phyloP scores from a whole-genome alignment of 2,329 filamentous ascomycete genomes.

The Tympanopsis confertula region DNA sequence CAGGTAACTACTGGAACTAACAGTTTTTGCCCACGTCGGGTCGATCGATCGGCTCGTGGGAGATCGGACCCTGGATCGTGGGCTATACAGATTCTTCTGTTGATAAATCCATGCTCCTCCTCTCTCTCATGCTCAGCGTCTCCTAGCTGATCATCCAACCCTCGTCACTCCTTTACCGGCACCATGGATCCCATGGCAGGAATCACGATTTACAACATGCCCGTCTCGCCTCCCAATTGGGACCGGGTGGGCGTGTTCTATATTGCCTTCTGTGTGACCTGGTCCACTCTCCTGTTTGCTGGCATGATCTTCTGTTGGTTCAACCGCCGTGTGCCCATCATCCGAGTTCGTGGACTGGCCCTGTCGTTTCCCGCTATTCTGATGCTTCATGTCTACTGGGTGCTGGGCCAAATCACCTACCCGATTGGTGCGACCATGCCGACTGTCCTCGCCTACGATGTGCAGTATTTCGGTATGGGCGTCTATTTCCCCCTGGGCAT shows the following conservation, averaged over 20 bases:
- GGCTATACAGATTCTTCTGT: too few species aligned
- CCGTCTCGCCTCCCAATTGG: conserved; percentile 8
- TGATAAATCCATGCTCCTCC: too few species aligned
- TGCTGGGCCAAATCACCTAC: conserved; percentile 28
- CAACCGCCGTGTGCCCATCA: conserved; percentile 19
- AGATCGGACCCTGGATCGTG: too few species aligned
- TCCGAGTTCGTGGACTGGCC: conserved; percentile 26
- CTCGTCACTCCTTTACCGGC: too few species aligned
- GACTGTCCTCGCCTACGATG: conserved; percentile 26
- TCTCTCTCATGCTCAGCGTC: too few species aligned
- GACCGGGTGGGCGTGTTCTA: conserved; percentile 11
- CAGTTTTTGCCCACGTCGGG: too few species aligned
- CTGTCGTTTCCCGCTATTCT: conserved; percentile 26
- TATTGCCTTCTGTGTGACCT: conserved; percentile 9
- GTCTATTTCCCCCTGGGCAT: conserved; percentile 44
- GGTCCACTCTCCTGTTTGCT: conserved; percentile 15
- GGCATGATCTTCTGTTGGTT: conserved; percentile 20
- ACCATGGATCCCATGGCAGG: conserved; percentile 1
- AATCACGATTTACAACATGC: conserved; percentile 9
- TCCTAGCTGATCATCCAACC: too few species aligned
- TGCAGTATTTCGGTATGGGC: conserved; percentile 49
- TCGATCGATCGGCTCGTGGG: too few species aligned
- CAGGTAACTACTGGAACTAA: too few species aligned
- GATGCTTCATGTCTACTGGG: conserved; percentile 24
- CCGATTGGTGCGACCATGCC: conserved; percentile 27